phyloP scores from a whole-genome alignment of 331 rosid genomes.

The Saraca asoca region DNA sequence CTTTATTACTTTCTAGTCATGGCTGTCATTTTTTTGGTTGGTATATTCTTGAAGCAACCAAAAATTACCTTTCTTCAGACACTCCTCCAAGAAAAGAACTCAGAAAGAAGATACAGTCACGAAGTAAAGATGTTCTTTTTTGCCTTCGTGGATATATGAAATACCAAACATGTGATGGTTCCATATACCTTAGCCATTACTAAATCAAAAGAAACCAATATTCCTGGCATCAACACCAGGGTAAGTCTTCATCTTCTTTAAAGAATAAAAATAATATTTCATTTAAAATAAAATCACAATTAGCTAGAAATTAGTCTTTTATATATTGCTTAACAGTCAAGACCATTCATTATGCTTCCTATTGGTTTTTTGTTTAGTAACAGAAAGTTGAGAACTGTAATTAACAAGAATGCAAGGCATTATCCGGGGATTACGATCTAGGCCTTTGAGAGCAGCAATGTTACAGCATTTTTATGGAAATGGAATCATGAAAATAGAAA shows the following conservation, averaged over 20 bases:
- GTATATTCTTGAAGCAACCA: slow-evolving; percentile 16
- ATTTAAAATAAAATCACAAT: background rate
- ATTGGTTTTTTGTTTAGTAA: slow-evolving; percentile 11
- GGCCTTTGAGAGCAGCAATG: slow-evolving; percentile 48
- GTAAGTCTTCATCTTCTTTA: background rate
- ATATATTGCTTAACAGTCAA: background rate
- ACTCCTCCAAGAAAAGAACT: slow-evolving; percentile 57
- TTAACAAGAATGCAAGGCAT: slow-evolving; percentile 58
- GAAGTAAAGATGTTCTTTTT: slow-evolving; percentile 37
- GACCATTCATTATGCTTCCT: no score
- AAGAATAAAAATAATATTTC: no score
- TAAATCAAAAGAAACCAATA: slow-evolving; percentile 1
- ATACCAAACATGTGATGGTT: slow-evolving; percentile 8
- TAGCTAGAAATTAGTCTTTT: background rate
- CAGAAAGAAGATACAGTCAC: slow-evolving; percentile 10
- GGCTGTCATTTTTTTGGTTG: no score
- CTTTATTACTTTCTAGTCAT: no score
- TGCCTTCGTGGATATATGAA: slow-evolving; percentile 3
- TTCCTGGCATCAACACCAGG: slow-evolving; percentile 18
- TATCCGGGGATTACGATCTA: slow-evolving; percentile 37
- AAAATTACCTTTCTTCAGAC: slow-evolving; percentile 44
- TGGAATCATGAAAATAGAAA: slow-evolving; percentile 43
- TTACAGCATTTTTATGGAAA: slow-evolving; percentile 44
- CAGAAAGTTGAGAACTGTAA: slow-evolving; percentile 14
- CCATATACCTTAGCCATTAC: background rate